phyloP scores from a whole-genome alignment of 108 stramenopile species.

The Epithemia pelagica region DNA sequence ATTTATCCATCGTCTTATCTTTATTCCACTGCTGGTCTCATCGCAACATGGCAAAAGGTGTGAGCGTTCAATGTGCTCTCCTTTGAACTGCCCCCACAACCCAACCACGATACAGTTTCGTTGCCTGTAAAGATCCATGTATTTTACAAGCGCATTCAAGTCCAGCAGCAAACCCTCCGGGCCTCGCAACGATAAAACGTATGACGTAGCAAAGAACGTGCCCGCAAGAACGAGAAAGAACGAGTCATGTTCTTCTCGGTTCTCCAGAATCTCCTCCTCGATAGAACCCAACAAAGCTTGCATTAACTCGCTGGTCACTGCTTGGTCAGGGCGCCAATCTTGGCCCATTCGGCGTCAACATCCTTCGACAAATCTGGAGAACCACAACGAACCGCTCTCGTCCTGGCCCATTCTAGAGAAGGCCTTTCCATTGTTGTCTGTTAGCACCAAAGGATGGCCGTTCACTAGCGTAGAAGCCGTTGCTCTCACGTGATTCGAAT shows the following conservation, averaged over 20 bases:
- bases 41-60: background rate
- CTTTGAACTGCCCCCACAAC: background rate
- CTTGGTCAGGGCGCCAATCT: background rate
- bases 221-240: background rate
- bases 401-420: background rate
- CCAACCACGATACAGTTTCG: background rate
- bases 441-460: background rate
- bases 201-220: background rate
- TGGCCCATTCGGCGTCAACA: background rate
- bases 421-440: background rate
- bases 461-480: background rate
- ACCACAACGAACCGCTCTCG: background rate
- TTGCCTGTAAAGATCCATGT: background rate
- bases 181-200: background rate
- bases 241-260: too few species aligned
- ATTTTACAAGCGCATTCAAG: background rate
- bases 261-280: too few species aligned
- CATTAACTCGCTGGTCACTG: background rate
- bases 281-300: background rate
- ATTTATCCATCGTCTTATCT: background rate
- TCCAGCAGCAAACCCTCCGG: background rate
- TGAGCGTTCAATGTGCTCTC: background rate
- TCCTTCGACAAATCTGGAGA: background rate
- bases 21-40: background rate
- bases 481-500: background rate